phyloP scores from a whole-genome alignment of 108 stramenopile genomes.

The Conticribra guillardii region DNA sequence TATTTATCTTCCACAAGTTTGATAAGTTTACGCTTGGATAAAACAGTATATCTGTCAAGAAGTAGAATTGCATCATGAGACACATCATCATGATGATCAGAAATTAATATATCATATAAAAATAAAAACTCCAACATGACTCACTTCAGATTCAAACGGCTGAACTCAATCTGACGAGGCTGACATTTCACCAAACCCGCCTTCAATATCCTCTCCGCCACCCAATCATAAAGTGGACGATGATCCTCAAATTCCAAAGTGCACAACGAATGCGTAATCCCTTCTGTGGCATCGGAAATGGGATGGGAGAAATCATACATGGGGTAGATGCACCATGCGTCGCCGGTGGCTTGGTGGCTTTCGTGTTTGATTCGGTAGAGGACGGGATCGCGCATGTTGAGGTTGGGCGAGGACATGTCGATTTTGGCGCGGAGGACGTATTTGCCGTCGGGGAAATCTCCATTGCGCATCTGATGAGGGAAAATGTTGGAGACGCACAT shows the following conservation, averaged over 20 bases:
- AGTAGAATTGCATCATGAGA: not conserved
- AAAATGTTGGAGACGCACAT: not conserved
- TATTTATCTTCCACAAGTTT: conserved; percentile 80
- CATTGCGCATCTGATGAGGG: conserved; percentile 74
- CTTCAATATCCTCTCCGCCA: conserved; percentile 74
- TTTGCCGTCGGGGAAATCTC: conserved; percentile 72
- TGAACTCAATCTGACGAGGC: conserved; percentile 94
- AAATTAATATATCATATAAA: not conserved
- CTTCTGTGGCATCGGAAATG: conserved; percentile 90
- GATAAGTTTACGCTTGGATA: conserved; percentile 89
- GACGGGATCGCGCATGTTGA: conserved; percentile 93
- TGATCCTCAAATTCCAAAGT: conserved; percentile 95
- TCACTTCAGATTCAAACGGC: conserved; percentile 87
- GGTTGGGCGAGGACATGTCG: conserved; percentile 90
- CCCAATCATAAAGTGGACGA: conserved; percentile 93
- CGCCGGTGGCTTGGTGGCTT: conserved; percentile 88
- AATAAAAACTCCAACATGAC: conserved; percentile 1
- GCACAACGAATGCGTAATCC: conserved; percentile 91
- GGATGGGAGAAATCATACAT: conserved; percentile 96
- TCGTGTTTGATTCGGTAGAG: conserved; percentile 92
- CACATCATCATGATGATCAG: not conserved
- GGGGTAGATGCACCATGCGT: conserved; percentile 92
- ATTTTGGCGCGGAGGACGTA: conserved; percentile 91
- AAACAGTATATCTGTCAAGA: conserved; percentile 66
- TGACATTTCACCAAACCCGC: conserved; percentile 60